Evolutionary conservation across 1,284 basidiomycete species (phyloP).

Genomic region (Moesziomyces aphidis): DNA sequence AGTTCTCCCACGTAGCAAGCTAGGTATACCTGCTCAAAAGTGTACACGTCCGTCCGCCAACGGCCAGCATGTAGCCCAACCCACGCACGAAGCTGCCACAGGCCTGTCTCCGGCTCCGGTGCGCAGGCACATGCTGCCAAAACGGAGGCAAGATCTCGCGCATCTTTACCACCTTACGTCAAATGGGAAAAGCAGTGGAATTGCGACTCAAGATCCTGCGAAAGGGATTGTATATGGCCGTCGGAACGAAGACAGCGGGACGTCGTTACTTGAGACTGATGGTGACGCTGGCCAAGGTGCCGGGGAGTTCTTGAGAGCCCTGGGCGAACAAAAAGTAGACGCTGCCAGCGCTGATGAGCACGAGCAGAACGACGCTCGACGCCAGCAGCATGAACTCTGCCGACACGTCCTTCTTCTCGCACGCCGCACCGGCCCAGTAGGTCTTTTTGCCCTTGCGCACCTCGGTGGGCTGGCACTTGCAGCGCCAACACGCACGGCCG

Average conservation of each 20-base stretch:
- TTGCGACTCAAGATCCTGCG: not conserved
- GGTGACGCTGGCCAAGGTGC: slow-evolving; percentile 58
- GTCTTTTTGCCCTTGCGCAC: slow-evolving; percentile 37
- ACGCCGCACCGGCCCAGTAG: slow-evolving; percentile 61
- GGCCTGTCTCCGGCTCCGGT: no score
- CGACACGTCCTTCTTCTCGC: slow-evolving; percentile 62
- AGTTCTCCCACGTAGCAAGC: no score
- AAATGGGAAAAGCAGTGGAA: not conserved
- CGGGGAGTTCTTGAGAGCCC: slow-evolving; percentile 53
- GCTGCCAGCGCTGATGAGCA: slow-evolving; percentile 38
- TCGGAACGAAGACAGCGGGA: no score
- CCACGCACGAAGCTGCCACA: no score
- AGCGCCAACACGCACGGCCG: slow-evolving; percentile 57
- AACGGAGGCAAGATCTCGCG: no score
- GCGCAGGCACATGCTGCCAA: no score
- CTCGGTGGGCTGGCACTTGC: slow-evolving; percentile 54
- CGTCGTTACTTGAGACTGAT: slow-evolving; percentile 43
- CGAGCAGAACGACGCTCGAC: slow-evolving; percentile 46
- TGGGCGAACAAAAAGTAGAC: slow-evolving; percentile 52
- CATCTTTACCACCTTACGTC: no score
- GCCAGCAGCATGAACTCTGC: slow-evolving; percentile 55
- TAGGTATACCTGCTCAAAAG: no score
- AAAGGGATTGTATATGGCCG: not conserved
- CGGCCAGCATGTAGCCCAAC: no score
- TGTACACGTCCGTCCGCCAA: no score